Evolutionary conservation across 192 early-diverging fungal species (phyloP).

Genomic region (Backusella macrospora): DNA sequence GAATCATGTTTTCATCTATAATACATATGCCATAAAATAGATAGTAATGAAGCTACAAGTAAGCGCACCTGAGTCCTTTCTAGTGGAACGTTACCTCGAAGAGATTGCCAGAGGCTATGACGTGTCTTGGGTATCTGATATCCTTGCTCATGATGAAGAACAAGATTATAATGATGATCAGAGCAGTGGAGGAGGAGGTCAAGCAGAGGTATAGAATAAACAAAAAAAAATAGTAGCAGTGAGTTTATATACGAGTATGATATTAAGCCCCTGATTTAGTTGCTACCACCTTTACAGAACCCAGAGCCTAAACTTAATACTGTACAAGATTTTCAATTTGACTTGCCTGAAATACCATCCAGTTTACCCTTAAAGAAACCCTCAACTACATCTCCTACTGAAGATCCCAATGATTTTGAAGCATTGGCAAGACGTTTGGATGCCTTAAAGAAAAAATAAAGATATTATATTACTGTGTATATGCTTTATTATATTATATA

Average conservation of each 20-base stretch:
- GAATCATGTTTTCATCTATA: not conserved
- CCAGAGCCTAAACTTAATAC: not conserved
- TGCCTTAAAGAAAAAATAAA: conserved; percentile 63
- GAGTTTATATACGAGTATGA: not conserved
- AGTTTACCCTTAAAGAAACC: conserved; percentile 24
- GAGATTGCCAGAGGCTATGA: conserved; percentile 86
- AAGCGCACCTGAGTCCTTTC: conserved; percentile 73
- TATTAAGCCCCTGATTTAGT: not conserved
- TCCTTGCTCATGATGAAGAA: conserved; percentile 44
- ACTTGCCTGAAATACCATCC: conserved; percentile 34
- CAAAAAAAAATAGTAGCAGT: not conserved
- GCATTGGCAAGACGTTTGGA: conserved; percentile 76
- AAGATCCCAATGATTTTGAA: conserved; percentile 54
- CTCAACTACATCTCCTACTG: conserved; percentile 18
- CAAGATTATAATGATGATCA: conserved; percentile 34
- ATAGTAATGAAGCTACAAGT: conserved; percentile 81
- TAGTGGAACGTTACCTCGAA: conserved; percentile 86
- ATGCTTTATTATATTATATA: not conserved
- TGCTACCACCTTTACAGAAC: not conserved
- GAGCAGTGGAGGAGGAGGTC: not conserved
- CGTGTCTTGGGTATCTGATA: conserved; percentile 67
- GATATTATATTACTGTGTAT: not conserved
- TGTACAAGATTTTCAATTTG: conserved; percentile 20
- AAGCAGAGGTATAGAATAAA: conserved; percentile 19
- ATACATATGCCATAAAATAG: conserved; percentile 38